Base-by-base conservation (phyloP, 768 basidiomycete genomes). In the Leccinellum rugosiceps region DNA sequence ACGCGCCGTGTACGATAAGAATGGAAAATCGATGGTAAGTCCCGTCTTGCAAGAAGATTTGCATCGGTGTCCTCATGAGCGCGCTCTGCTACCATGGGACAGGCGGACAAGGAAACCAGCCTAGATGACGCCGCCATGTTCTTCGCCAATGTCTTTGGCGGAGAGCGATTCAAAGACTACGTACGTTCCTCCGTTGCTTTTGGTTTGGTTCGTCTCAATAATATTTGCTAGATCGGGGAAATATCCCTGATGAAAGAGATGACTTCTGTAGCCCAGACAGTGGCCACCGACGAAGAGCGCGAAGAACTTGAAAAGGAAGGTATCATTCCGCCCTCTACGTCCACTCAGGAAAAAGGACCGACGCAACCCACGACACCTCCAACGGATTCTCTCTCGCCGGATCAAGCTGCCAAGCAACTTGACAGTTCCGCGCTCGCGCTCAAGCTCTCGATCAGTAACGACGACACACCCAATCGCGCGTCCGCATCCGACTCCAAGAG, bases 61-160 rank as follows among this genome's bases (percentile, higher is more conserved):
- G 45, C 48, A 31, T 52, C 55, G 60, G 28, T 6, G 13, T 53
- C 26, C 53, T 57, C 1, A 59, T 45, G 45, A 45, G 28, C 56
- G 56, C 44, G 8, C 45, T 50, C 48, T 4, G 54, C 19, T 28
- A 43, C 23, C 21, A 25, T 35, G 52, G 52, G 57, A 32, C 60
- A 86, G 87, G 78, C 81, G 57, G 90, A 91, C 72, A 88, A 86
- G 66, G 90, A 92, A 65, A 87, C 89, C n/a, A 83, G 79, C 15
- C 89, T 95, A 82, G 90, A 93, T 47, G 95, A 99, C 67, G 94
- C 97, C 3, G 88, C 91, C 35, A 89, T 90, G 57, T 91, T 99
- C 79, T 99, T 99, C 68, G 89, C 92, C 19, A 88, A 90, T 66
- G 91, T 98, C 15, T 99, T 99, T 69, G 94, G 94, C 52, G 96